Percentiles rank a stretch among this genome's conserved stretches.
phyloP scores from a whole-genome alignment of 306 rosid genomes.

The Cicer pinnatifidum region DNA sequence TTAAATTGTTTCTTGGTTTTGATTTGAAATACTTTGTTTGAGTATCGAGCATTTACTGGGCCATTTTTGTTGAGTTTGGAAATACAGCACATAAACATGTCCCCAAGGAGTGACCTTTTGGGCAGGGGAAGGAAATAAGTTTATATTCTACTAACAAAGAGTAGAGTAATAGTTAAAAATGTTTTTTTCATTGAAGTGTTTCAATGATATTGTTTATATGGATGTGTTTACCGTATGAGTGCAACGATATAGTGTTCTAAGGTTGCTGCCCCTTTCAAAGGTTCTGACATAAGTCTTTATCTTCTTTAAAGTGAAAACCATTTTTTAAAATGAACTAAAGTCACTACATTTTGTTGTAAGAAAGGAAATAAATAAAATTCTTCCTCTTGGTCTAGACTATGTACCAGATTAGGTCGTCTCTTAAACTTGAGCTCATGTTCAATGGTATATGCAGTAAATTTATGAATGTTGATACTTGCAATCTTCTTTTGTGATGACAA shows the following conservation, averaged over 20 bases:
- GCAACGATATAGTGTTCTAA: neutral
- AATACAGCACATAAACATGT: neutral
- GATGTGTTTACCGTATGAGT: too few species aligned
- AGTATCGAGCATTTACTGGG: neutral
- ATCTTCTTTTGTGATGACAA: neutral
- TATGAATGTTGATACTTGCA: neutral
- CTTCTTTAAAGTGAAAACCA: neutral
- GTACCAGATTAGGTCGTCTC: neutral
- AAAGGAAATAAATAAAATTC: neutral
- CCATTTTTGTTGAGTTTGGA: conserved; percentile 24
- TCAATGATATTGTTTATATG: conserved; percentile 18
- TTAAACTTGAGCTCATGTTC: neutral
- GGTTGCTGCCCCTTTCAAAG: neutral
- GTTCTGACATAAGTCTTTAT: neutral
- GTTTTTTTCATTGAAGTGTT: neutral
- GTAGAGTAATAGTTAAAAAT: neutral
- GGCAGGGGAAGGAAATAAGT: neutral
- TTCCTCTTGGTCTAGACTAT: conserved; percentile 14
- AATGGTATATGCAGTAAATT: neutral
- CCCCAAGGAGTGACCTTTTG: neutral
- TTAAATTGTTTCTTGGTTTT: conserved; percentile 5
- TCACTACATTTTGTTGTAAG: neutral
- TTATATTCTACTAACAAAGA: neutral
- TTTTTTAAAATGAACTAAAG: conserved; percentile 15
- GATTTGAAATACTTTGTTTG: conserved; percentile 11